A percentile compares a stretch with the other conserved stretches of the same genome.
These are phyloP conservation scores for Periconia macrospinosa DNA, from an alignment of 2,329 filamentous ascomycete genomes.

Conservation along the genomic window DNA sequence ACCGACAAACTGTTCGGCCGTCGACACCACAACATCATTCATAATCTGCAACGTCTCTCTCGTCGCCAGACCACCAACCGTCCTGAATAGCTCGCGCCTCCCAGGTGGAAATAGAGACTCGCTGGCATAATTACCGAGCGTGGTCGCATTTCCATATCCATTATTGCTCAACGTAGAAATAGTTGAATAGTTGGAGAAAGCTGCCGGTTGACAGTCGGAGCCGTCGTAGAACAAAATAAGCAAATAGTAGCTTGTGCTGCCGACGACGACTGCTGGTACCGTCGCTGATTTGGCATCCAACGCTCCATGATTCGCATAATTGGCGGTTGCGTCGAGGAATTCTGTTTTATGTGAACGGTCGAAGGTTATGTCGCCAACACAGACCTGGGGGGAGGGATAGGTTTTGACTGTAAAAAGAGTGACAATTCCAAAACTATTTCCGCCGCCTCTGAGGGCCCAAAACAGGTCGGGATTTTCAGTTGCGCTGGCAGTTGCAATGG, in stretches of 20 bases:
- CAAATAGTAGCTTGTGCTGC: not conserved
- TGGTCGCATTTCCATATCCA: not conserved
- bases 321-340: conserved; percentile 15
- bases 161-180: not conserved
- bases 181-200: not conserved
- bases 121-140: not conserved
- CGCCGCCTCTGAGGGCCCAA: conserved; percentile 32
- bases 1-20: not conserved
- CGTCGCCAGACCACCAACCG: conserved; percentile 14
- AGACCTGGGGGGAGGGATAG: not conserved
- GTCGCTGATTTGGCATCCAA: not conserved
- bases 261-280: not conserved
- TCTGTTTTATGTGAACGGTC: not conserved
- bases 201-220: not conserved
- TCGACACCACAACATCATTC: conserved; percentile 14
- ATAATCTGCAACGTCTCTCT: conserved; percentile 14
- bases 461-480: conserved; percentile 18
- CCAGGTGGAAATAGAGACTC: conserved; percentile 1
- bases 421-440: conserved; percentile 22
- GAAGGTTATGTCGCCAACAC: not conserved
- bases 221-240: not conserved
- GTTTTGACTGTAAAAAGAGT: conserved; percentile 19
- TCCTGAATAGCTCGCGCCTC: conserved; percentile 19
- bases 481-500: conserved; percentile 18
- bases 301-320: conserved; percentile 13